These are phyloP conservation scores for Xerocomus amazonicus DNA, from an alignment of 1,284 basidiomycete genomes.

Conservation along the genomic window DNA sequence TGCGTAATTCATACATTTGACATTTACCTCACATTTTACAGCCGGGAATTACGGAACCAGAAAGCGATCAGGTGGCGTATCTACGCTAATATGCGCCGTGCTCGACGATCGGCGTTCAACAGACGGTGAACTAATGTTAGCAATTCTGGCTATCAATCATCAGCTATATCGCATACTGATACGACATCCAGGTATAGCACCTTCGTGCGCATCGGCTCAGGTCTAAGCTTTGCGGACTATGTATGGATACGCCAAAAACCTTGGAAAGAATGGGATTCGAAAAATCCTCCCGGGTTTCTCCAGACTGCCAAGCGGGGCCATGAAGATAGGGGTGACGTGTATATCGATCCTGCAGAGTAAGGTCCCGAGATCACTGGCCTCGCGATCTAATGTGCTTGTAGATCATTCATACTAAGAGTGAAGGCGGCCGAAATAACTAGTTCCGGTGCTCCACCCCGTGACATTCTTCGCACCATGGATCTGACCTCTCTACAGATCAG, in stretches of 20 bases:
- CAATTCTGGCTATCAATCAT: not conserved
- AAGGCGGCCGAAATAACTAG: slow-evolving; percentile 86
- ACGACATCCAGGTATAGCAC: slow-evolving; percentile 55
- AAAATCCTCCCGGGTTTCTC: slow-evolving; percentile 60
- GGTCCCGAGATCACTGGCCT: slow-evolving; percentile 14
- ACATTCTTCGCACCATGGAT: not conserved
- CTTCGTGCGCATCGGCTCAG: slow-evolving; percentile 85
- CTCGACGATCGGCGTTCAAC: slow-evolving; percentile 59
- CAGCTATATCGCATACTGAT: not conserved
- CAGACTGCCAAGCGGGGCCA: slow-evolving; percentile 53
- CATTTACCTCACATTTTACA: slow-evolving; percentile 24
- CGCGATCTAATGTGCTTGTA: slow-evolving; percentile 28
- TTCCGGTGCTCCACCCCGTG: slow-evolving; percentile 48
- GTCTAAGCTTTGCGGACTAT: slow-evolving; percentile 81
- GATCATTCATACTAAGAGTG: slow-evolving; percentile 84
- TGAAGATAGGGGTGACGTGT: slow-evolving; percentile 80
- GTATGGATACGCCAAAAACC: slow-evolving; percentile 73
- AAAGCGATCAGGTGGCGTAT: slow-evolving; percentile 75
- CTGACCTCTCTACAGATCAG: slow-evolving; percentile 44
- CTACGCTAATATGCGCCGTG: slow-evolving; percentile 74
- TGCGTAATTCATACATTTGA: not conserved
- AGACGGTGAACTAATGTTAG: slow-evolving; percentile 61
- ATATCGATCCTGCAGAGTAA: slow-evolving; percentile 77
- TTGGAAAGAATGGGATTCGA: slow-evolving; percentile 71
- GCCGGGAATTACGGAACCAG: slow-evolving; percentile 74